phyloP scores from a whole-genome alignment of 192 early-diverging fungal species.

The Umbelopsis isabellina region DNA sequence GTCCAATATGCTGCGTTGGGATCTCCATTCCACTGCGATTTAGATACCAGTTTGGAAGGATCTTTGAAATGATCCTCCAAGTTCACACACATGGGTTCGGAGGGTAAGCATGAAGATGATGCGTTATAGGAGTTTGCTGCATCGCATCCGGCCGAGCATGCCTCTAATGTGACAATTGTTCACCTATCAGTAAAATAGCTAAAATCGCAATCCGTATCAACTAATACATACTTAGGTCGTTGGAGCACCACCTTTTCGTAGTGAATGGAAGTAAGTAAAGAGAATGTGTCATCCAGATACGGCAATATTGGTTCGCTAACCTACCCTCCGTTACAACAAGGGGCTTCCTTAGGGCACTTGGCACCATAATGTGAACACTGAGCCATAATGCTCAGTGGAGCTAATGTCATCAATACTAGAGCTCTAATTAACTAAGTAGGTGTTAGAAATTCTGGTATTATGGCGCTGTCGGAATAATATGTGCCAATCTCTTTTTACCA shows the following conservation, averaged over 20 bases:
- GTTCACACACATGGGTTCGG: conserved; percentile 1
- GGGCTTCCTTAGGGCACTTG: conserved; percentile 48
- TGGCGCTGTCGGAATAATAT: background rate
- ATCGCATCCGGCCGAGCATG: conserved; percentile 35
- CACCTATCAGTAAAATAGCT: background rate
- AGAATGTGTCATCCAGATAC: conserved; percentile 17
- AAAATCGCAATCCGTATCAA: background rate
- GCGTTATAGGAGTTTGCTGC: conserved; percentile 42
- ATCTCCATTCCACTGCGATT: conserved; percentile 26
- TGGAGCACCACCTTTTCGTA: background rate
- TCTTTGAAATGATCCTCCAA: conserved; percentile 2
- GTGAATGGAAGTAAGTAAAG: background rate
- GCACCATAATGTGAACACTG: conserved; percentile 40
- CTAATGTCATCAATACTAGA: background rate
- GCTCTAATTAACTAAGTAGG: background rate
- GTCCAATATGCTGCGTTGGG: conserved; percentile 39
- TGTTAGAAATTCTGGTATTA: background rate
- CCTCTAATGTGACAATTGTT: background rate
- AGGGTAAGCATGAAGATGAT: background rate
- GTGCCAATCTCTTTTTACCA: no score
- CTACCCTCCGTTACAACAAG: conserved; percentile 44
- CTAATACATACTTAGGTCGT: background rate
- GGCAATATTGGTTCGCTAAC: conserved; percentile 17
- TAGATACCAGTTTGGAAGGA: background rate
- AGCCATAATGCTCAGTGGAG: conserved; percentile 3